A percentile compares a stretch with the other conserved stretches of the same genome.
phyloP scores from a whole-genome alignment of 495 filamentous ascomycete genomes.

The Penicillium waksmanii region DNA sequence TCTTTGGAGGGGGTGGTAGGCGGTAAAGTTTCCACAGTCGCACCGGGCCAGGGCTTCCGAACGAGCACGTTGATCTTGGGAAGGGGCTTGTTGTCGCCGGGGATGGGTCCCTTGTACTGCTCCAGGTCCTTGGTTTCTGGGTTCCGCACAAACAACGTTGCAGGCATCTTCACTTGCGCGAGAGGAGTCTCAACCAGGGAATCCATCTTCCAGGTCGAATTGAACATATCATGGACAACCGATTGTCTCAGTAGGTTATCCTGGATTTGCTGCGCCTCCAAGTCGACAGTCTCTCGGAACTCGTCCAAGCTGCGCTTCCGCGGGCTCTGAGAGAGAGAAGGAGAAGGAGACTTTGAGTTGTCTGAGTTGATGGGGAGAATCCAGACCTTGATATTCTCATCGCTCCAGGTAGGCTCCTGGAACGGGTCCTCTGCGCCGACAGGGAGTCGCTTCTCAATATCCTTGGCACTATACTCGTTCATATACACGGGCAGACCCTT shows the following conservation, averaged over 20 bases:
- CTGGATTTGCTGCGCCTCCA: constrained; percentile 28
- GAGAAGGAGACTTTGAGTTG: constrained; percentile 4
- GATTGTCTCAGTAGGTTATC: constrained; percentile 57
- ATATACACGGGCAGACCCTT: constrained; percentile 72
- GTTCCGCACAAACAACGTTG: constrained; percentile 71
- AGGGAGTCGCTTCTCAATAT: constrained; percentile 22
- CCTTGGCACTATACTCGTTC: constrained; percentile 62
- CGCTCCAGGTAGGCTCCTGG: constrained; percentile 68
- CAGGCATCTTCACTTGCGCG: constrained; percentile 65
- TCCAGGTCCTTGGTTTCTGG: constrained; percentile 64
- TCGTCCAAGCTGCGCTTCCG: constrained; percentile 69
- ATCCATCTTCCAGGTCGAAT: constrained; percentile 75
- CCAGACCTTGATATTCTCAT: constrained; percentile 81
- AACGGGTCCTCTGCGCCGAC: constrained; percentile 35
- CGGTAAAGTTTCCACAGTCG: constrained; percentile 65
- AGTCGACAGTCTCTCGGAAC: constrained; percentile 40
- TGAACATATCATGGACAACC: constrained; percentile 79
- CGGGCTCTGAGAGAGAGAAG: constrained; percentile 35
- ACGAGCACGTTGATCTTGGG: constrained; percentile 75
- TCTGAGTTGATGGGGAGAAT: constrained; percentile 62
- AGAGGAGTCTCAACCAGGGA: constrained; percentile 65
- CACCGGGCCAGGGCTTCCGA: constrained; percentile 82
- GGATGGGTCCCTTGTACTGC: constrained; percentile 66
- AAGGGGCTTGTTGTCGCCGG: constrained; percentile 49
- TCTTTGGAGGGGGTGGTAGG: constrained; percentile 62